Conservation (phyloP, 768 basidiomycete genomes). For the Phaeotremella fagi region DNA sequence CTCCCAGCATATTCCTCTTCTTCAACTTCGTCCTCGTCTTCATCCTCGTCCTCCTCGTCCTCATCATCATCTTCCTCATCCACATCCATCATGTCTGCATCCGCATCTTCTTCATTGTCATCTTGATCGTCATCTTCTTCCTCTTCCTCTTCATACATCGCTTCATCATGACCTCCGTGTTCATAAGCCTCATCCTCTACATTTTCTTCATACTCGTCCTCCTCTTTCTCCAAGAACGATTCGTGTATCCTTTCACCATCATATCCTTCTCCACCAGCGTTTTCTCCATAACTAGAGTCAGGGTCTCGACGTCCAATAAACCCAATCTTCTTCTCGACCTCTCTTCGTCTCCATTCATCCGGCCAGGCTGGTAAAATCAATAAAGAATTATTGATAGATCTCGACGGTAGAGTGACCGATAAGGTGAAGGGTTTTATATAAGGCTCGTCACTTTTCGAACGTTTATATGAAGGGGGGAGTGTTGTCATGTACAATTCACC, state of each 20-base stretch:
- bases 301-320: slow-evolving; percentile 13
- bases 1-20: neutral
- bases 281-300: neutral
- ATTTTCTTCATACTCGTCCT: neutral
- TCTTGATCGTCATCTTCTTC: slow-evolving; percentile 6
- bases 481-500: slow-evolving; percentile 43
- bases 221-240: neutral
- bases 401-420: slow-evolving; percentile 26
- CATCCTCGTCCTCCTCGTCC: slow-evolving; percentile 13
- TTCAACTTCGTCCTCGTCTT: slow-evolving; percentile 3
- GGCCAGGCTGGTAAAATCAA: slow-evolving; percentile 38
- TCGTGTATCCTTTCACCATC: neutral
- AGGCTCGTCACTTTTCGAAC: neutral
- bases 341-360: slow-evolving; percentile 15
- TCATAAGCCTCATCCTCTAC: neutral
- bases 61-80: slow-evolving; percentile 10
- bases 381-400: slow-evolving; percentile 46
- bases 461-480: slow-evolving; percentile 14
- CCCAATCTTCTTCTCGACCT: slow-evolving; percentile 12
- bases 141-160: neutral
- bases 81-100: slow-evolving; percentile 12
- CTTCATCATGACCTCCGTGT: slow-evolving; percentile 4
- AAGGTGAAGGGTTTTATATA: slow-evolving; percentile 24
- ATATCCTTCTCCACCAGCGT: slow-evolving; percentile 1
- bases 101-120: neutral